Evolutionary conservation across 75 land plant species (phyloP).

Genomic region (Pinus tabuliformis): DNA sequence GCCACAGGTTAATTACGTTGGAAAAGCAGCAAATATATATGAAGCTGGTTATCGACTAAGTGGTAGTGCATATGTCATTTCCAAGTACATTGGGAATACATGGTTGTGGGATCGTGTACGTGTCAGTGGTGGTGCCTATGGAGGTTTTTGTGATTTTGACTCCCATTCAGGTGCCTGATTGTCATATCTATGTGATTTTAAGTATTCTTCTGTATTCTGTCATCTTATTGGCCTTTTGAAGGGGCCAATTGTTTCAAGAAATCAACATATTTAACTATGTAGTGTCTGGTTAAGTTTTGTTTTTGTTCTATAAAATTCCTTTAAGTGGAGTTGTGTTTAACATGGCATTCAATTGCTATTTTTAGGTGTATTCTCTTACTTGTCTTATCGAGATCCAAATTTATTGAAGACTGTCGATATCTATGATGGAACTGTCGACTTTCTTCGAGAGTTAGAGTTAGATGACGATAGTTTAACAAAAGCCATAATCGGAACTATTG

Average conservation of each 20-base stretch:
- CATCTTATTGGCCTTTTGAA: background rate
- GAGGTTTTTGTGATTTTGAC: conserved; percentile 98
- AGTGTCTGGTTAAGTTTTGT: background rate
- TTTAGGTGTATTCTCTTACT: conserved; percentile 91
- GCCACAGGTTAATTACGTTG: conserved; percentile 94
- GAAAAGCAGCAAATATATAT: conserved; percentile 93
- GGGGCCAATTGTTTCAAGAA: no score
- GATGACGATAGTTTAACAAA: conserved; percentile 91
- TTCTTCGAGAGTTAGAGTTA: conserved; percentile 77
- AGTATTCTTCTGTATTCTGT: background rate
- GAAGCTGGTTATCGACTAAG: conserved; percentile 90
- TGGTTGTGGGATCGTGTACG: conserved; percentile 99
- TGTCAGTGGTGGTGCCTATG: conserved; percentile 99
- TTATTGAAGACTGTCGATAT: conserved; percentile 88
- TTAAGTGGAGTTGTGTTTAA: background rate
- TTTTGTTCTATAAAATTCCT: background rate
- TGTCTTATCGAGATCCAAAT: conserved; percentile 98
- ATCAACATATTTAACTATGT: background rate
- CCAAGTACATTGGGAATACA: conserved; percentile 87
- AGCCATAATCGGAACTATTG: conserved; percentile 98
- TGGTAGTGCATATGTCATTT: conserved; percentile 98
- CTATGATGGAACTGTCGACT: conserved; percentile 83
- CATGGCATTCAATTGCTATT: background rate
- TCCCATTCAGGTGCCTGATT: conserved; percentile 82
- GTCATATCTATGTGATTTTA: background rate